phyloP scores from a whole-genome alignment of 2,329 filamentous ascomycete species.

The Fusarium mangiferae region DNA sequence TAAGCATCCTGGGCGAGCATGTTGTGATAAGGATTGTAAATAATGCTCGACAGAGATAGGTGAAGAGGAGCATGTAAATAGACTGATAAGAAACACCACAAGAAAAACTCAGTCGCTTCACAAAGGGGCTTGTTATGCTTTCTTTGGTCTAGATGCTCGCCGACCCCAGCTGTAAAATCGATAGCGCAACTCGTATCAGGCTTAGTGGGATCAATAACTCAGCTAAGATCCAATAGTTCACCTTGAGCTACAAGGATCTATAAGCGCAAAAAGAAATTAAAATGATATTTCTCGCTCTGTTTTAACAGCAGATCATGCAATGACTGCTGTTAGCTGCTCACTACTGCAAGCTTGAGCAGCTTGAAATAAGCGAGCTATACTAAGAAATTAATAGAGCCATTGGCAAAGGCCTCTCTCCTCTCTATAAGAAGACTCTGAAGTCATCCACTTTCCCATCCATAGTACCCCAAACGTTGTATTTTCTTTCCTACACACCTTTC shows the following conservation, averaged over 20 bases:
- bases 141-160: not conserved
- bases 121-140: not conserved
- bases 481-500: accelerated
- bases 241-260: not conserved
- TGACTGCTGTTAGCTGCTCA: not conserved
- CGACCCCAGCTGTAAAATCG: not conserved
- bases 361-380: not conserved
- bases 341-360: too few relatives aligned
- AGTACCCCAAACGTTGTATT: accelerated
- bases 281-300: not conserved
- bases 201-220: not conserved
- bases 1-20: not conserved
- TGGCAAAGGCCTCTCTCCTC: not conserved
- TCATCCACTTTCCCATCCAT: not conserved
- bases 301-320: not conserved
- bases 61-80: not conserved
- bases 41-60: too few relatives aligned
- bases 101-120: not conserved
- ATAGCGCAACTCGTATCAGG: not conserved
- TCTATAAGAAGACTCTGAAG: not conserved
- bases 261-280: not conserved
- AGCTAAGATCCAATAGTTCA: not conserved
- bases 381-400: not conserved
- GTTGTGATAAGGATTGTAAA: too few relatives aligned
- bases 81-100: too few relatives aligned